These are phyloP conservation scores for Trichosporon sp. DNA, from an alignment of 1,284 basidiomycete species.

Conservation along the genomic window DNA sequence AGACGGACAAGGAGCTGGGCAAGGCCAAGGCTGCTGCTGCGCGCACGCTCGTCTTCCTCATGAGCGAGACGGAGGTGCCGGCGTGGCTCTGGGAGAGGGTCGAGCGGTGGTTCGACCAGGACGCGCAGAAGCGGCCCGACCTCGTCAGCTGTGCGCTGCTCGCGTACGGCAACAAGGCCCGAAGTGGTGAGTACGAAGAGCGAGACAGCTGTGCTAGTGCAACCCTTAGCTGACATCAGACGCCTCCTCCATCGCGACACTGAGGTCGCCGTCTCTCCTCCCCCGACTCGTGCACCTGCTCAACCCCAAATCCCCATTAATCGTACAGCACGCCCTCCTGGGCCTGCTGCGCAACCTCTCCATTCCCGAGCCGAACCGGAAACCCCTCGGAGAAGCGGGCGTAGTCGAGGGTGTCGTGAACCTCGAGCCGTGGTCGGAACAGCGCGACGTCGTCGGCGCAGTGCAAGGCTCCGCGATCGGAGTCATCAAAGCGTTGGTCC, in stretches of 20 bases:
- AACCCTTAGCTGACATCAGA: constrained; percentile 23
- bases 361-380: constrained; percentile 67
- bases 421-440: constrained; percentile 72
- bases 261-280: constrained; percentile 22
- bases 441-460: constrained; percentile 74
- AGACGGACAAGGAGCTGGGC: constrained; percentile 60
- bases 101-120: constrained; percentile 69
- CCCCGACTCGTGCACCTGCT: constrained; percentile 60
- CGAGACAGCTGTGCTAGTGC: background rate
- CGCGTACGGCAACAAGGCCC: constrained; percentile 58
- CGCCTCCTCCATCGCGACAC: constrained; percentile 11
- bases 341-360: constrained; percentile 82
- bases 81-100: constrained; percentile 71
- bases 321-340: constrained; percentile 79
- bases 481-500: constrained; percentile 75
- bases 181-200: constrained; percentile 64
- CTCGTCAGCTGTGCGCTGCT: constrained; percentile 58
- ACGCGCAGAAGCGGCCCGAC: constrained; percentile 50
- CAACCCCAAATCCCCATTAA: constrained; percentile 64
- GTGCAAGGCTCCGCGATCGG: constrained; percentile 88
- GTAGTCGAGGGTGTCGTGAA: constrained; percentile 66
- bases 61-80: constrained; percentile 72
- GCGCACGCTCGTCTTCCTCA: constrained; percentile 79
- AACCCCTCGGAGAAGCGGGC: constrained; percentile 65
- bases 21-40: constrained; percentile 80